A percentile compares a stretch with the other conserved stretches of the same genome.
Evolutionary conservation across 768 basidiomycete species (phyloP).

Genomic region (Grammothele lineata): DNA sequence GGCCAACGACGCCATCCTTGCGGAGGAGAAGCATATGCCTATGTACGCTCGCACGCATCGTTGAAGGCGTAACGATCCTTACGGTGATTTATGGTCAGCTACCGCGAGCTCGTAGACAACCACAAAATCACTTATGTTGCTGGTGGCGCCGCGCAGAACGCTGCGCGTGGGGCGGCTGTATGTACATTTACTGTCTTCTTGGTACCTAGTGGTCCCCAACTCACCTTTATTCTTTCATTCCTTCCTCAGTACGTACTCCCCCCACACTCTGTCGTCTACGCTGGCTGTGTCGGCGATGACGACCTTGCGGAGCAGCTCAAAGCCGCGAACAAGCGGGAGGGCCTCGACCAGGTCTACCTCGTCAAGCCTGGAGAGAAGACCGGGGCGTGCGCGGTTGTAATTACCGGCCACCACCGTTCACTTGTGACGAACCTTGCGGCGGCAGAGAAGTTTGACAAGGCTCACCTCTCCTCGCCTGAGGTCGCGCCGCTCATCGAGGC

Average conservation of each 20-base stretch:
- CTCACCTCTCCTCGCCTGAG: constrained; percentile 71
- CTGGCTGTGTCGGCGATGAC: constrained; percentile 93
- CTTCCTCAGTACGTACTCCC: constrained; percentile 83
- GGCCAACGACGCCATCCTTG: constrained; percentile 94
- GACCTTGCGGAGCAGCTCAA: constrained; percentile 86
- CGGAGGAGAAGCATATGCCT: constrained; percentile 80
- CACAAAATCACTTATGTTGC: constrained; percentile 86
- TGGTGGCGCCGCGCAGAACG: constrained; percentile 95
- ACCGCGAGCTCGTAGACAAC: constrained; percentile 79
- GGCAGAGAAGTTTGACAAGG: constrained; percentile 84
- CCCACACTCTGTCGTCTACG: constrained; percentile 82
- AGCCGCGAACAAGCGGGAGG: constrained; percentile 88
- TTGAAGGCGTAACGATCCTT: no score
- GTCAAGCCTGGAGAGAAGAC: constrained; percentile 86
- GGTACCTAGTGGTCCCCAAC: neutral
- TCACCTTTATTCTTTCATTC: neutral
- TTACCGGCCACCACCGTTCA: constrained; percentile 90
- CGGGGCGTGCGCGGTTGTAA: constrained; percentile 93
- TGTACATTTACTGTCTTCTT: neutral
- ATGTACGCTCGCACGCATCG: no score
- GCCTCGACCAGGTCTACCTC: constrained; percentile 82
- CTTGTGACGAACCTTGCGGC: constrained; percentile 88
- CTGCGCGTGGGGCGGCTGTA: constrained; percentile 94
- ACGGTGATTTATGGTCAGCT: no score
- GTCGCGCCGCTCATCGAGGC: constrained; percentile 74